A percentile compares a stretch with the other conserved stretches of the same genome.
Conservation (phyloP, 768 basidiomycete genomes). For the Pluteus cervinus region DNA sequence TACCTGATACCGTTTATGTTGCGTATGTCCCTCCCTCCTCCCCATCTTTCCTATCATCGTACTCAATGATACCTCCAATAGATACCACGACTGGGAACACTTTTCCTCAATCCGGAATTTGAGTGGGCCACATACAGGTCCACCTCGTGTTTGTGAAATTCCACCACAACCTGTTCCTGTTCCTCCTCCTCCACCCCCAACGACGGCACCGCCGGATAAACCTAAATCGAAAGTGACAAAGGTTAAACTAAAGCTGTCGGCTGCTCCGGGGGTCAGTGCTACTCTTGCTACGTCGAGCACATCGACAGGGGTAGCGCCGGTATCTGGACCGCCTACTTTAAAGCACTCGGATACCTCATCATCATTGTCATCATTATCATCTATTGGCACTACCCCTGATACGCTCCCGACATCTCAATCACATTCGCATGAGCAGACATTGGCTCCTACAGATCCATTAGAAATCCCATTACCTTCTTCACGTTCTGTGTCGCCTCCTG, state of each 20-base stretch:
- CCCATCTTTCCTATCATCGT: constrained; percentile 8
- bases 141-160: constrained; percentile 57
- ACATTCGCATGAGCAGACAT: too few species aligned
- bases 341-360: constrained; percentile 1
- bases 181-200: constrained; percentile 19
- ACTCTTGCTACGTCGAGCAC: neutral
- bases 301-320: neutral
- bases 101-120: constrained; percentile 91
- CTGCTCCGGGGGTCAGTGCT: constrained; percentile 5
- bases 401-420: too few species aligned
- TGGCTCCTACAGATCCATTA: constrained; percentile 10
- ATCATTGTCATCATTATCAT: constrained; percentile 8
- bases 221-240: constrained; percentile 13
- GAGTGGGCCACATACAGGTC: constrained; percentile 74
- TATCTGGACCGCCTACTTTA: neutral
- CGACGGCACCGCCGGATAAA: constrained; percentile 13
- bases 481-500: constrained; percentile 25
- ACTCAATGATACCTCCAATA: constrained; percentile 17
- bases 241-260: constrained; percentile 27
- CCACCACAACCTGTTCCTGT: constrained; percentile 24
- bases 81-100: constrained; percentile 93
- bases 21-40: constrained; percentile 53
- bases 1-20: constrained; percentile 57
- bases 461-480: constrained; percentile 33
- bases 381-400: too few species aligned